A percentile compares a stretch with the other conserved stretches of the same genome.
Conservation (phyloP, 2,329 filamentous ascomycete species). For the Pseudofabraea citricarpa region DNA sequence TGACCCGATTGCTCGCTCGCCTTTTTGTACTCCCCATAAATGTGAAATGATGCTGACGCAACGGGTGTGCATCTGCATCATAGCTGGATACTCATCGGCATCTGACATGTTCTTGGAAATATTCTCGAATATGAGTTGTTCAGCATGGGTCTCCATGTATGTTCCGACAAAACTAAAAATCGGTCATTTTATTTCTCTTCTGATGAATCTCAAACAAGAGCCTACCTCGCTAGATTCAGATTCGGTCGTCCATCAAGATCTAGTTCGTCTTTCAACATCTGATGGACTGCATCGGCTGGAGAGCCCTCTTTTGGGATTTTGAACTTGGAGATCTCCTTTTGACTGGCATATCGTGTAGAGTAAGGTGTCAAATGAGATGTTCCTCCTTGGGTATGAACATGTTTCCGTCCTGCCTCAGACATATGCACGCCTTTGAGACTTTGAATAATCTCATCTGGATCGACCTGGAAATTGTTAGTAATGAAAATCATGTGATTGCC, state of each 20-base stretch:
- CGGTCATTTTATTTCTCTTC: neutral
- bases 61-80: conserved; percentile 57
- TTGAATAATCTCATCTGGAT: conserved; percentile 51
- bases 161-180: conserved; percentile 59
- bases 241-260: conserved; percentile 62
- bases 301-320: conserved; percentile 51
- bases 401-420: conserved; percentile 28
- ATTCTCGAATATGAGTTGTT: conserved; percentile 64
- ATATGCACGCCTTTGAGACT: conserved; percentile 42
- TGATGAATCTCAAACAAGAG: conserved; percentile 3
- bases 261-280: conserved; percentile 58
- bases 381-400: conserved; percentile 33
- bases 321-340: conserved; percentile 54
- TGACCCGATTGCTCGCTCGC: conserved; percentile 61
- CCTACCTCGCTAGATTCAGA: conserved; percentile 61
- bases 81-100: conserved; percentile 59
- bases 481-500: neutral
- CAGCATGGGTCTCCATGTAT: conserved; percentile 64
- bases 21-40: conserved; percentile 58
- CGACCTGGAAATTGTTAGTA: conserved; percentile 32
- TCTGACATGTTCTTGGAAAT: conserved; percentile 69
- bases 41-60: conserved; percentile 66
- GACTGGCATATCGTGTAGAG: conserved; percentile 49
- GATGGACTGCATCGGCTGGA: conserved; percentile 58
- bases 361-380: conserved; percentile 53